Base-by-base conservation (phyloP, 2,329 filamentous ascomycete species). In the Epichloe uncinata region DNA sequence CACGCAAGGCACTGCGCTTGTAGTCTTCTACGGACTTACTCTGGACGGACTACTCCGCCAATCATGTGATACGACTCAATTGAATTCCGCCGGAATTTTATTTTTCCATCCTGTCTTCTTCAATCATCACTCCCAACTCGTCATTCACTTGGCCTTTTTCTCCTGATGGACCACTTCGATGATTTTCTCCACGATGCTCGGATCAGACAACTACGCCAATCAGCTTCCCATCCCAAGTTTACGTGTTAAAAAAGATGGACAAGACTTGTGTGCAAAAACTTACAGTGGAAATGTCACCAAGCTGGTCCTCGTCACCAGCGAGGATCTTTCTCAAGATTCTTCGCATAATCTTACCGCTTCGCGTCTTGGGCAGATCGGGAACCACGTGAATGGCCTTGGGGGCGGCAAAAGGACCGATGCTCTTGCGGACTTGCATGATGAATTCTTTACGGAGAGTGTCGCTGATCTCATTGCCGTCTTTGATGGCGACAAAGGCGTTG, bases 321-420 rank as follows among this genome's bases (percentile, higher is more conserved):
- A 98, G 71, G 63, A 98, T 95, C 87, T 98, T 98, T 61, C 93
- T 80, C 73, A 98, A 71, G 63, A 98, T 95, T 56, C 93, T 83
- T 55, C 93, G 81, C 93, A 98, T 98, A 63, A 98, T 98, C 84
- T 98, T 98, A 57, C 93, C 93, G 59, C 87, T 95, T 59, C 93
- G 79, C 37, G 93, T 98, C 82, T 98, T 97, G 61, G 93, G 93
- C 56, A 98, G 78, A 66, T 98, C 93, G 3, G 89, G 85, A 42
- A 98, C 86, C 49, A 95, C 80, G 66, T 82, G 93, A 55, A 98
- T 84, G 18, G 85, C 85, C 76, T 97, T 98, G 56, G 93, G 93
- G 34, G 93, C 90, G 4, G 93, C 93, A 65, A 98, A 98, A 4
- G 93, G 93, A 12, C 93, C 93, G 63, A 98, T 98, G 57, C 87